Conservation (phyloP, 495 filamentous ascomycete genomes). For the Xylaria palmicola region DNA sequence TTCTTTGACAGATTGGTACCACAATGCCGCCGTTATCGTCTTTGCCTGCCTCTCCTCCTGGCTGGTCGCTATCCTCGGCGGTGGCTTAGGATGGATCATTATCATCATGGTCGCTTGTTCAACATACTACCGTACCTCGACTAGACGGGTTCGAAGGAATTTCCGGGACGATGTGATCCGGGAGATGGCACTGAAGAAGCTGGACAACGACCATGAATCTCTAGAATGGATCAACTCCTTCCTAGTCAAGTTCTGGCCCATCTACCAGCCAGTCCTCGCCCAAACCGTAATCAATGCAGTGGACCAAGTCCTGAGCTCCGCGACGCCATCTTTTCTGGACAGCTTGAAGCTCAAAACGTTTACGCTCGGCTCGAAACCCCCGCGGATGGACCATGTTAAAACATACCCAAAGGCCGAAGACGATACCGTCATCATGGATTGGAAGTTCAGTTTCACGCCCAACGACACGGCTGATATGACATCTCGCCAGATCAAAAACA, state of each 20-base stretch:
- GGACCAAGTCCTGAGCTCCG: constrained; percentile 89
- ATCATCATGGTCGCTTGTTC: constrained; percentile 87
- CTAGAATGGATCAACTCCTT: constrained; percentile 99
- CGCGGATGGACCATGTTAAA: constrained; percentile 94
- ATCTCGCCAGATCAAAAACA: constrained; percentile 82
- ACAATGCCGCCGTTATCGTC: constrained; percentile 87
- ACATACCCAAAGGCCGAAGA: constrained; percentile 95
- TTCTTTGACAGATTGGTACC: constrained; percentile 85
- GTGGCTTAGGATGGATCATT: constrained; percentile 90
- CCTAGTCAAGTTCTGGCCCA: constrained; percentile 98
- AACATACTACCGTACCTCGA: constrained; percentile 95
- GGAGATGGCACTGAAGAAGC: constrained; percentile 83
- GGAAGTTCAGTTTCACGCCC: constrained; percentile 98
- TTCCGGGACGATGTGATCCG: constrained; percentile 91
- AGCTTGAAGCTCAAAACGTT: constrained; percentile 90
- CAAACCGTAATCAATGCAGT: constrained; percentile 89
- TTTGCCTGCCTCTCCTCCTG: constrained; percentile 92
- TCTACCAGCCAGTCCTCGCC: constrained; percentile 90
- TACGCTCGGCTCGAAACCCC: constrained; percentile 89
- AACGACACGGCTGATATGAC: constrained; percentile 94
- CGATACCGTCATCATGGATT: constrained; percentile 97
- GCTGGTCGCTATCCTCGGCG: constrained; percentile 83
- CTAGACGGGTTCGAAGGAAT: constrained; percentile 90
- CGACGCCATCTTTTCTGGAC: constrained; percentile 90
- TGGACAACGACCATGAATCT: constrained; percentile 91